Percentiles rank a stretch among this genome's conserved stretches.
Evolutionary conservation across 805 yeast species (phyloP).

Genomic region (Schwanniomyces sp.): DNA sequence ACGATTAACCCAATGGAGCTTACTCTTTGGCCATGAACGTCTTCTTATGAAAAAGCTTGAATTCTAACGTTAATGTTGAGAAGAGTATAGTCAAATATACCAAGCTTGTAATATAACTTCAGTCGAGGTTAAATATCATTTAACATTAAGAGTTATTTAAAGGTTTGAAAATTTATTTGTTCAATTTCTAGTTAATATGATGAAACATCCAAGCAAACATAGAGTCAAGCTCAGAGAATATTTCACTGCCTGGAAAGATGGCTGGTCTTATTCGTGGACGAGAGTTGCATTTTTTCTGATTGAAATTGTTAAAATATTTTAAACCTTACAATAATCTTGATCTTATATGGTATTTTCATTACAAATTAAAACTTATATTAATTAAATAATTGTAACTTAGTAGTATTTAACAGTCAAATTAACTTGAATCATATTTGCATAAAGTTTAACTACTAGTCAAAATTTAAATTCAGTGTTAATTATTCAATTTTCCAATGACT

Average conservation of each 20-base stretch:
- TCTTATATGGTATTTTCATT: not conserved
- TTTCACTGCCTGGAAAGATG: constrained; percentile 49
- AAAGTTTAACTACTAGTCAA: not conserved
- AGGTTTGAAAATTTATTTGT: not conserved
- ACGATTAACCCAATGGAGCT: constrained; percentile 81
- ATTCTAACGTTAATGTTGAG: constrained; percentile 19
- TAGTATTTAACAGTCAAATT: not conserved
- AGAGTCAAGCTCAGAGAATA: constrained; percentile 88
- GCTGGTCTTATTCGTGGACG: constrained; percentile 53
- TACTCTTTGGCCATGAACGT: constrained; percentile 71
- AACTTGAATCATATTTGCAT: not conserved
- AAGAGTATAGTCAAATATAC: constrained; percentile 68
- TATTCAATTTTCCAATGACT: constrained; percentile 46
- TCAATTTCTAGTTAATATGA: constrained; percentile 40
- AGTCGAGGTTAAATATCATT: constrained; percentile 22
- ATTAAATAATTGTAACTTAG: no score
- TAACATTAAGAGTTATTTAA: constrained; percentile 12
- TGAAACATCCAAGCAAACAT: constrained; percentile 77
- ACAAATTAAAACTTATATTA: not conserved
- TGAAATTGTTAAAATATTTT: not conserved
- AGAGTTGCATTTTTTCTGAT: constrained; percentile 60
- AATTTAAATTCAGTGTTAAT: not conserved
- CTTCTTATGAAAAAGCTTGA: constrained; percentile 28
- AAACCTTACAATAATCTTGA: not conserved
- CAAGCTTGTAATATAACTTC: constrained; percentile 38